A percentile compares a stretch with the other conserved stretches of the same genome.
These are phyloP conservation scores for Leccinum ponderosum DNA, from an alignment of 1,284 basidiomycete genomes.

Conservation along the genomic window DNA sequence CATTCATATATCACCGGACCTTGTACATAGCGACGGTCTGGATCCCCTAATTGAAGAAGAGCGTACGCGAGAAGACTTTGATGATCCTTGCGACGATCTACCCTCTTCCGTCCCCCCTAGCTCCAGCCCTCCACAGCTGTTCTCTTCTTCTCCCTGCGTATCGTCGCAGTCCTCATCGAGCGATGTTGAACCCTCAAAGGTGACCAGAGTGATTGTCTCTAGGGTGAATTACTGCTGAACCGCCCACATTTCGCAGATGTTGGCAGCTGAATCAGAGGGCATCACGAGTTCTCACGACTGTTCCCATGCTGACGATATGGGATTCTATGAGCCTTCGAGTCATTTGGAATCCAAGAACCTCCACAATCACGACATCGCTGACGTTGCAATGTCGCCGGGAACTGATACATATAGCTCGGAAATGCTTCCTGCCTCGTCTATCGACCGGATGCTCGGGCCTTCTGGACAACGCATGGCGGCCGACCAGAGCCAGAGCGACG, in stretches of 20 bases:
- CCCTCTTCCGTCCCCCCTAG: conserved; percentile 43
- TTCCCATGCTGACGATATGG: neutral
- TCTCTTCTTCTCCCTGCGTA: conserved; percentile 47
- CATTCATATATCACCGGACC: neutral
- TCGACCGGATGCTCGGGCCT: neutral
- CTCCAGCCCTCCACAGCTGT: conserved; percentile 48
- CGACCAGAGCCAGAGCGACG: conserved; percentile 13
- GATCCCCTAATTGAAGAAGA: conserved; percentile 2
- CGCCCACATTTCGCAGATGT: conserved; percentile 3
- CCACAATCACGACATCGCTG: neutral
- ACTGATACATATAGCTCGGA: neutral
- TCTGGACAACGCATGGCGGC: conserved; percentile 13
- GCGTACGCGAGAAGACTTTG: conserved; percentile 2
- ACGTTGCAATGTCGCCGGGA: neutral
- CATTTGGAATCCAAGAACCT: neutral
- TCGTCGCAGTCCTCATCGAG: conserved; percentile 40
- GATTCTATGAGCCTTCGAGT: neutral
- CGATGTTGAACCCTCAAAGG: conserved; percentile 6
- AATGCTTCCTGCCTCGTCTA: neutral
- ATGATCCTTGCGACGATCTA: conserved; percentile 6
- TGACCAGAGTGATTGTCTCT: conserved; percentile 10
- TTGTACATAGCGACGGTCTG: neutral
- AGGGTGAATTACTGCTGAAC: conserved; percentile 5
- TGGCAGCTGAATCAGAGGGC: neutral
- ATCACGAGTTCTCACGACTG: neutral